phyloP scores from a whole-genome alignment of 805 yeast species.

The Phaffomyces antillensis region DNA sequence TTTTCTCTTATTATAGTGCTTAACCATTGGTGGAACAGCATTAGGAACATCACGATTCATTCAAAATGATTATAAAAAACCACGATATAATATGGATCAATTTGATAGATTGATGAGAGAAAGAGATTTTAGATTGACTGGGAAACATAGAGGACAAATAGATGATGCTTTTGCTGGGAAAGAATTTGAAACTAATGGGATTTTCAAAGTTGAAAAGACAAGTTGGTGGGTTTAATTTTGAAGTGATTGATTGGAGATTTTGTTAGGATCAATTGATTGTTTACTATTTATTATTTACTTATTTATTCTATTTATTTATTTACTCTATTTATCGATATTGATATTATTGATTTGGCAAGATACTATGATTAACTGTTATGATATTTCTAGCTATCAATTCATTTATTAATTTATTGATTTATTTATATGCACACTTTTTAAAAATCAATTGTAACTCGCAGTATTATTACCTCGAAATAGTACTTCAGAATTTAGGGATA shows the following conservation, averaged over 20 bases:
- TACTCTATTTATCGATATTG: slow-evolving; percentile 1
- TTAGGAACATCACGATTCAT: slow-evolving; percentile 34
- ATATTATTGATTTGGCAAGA: too few species aligned
- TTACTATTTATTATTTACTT: neutral
- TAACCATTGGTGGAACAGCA: slow-evolving; percentile 50
- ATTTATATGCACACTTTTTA: neutral
- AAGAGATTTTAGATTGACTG: slow-evolving; percentile 73
- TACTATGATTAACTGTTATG: too few species aligned
- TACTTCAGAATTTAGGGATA: too few species aligned
- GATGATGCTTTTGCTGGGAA: slow-evolving; percentile 68
- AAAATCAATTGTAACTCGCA: neutral
- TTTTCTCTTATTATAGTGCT: too few species aligned
- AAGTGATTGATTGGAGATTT: too few species aligned
- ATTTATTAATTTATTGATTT: neutral
- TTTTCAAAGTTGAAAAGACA: slow-evolving; percentile 23
- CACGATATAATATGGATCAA: slow-evolving; percentile 45
- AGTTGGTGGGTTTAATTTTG: slow-evolving; percentile 19
- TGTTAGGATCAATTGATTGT: too few species aligned
- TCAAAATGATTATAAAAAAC: slow-evolving; percentile 45
- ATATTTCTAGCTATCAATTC: neutral
- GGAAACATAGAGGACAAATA: slow-evolving; percentile 61
- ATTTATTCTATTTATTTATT: slow-evolving; percentile 6
- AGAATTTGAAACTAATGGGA: slow-evolving; percentile 66
- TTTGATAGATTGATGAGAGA: slow-evolving; percentile 51
- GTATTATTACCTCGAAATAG: neutral